phyloP scores from a whole-genome alignment of 257 asterid species.

The Scutellaria baicalensis region DNA sequence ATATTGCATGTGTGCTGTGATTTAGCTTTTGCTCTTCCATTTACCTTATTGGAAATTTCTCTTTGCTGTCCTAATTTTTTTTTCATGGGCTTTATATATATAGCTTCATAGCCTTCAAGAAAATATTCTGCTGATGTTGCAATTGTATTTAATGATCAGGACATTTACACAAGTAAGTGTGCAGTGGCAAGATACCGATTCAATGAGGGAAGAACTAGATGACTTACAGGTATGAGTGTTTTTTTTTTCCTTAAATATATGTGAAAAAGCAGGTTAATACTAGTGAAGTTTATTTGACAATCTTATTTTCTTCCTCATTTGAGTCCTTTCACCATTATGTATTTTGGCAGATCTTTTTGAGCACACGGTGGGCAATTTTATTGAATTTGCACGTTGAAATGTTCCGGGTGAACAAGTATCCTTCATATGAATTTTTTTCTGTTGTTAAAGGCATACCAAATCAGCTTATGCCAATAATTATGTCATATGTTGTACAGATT shows the following conservation, averaged over 20 bases:
- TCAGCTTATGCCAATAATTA: slow-evolving; percentile 7
- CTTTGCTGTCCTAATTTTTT: not conserved
- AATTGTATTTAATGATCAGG: slow-evolving; percentile 39
- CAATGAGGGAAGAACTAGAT: slow-evolving; percentile 98
- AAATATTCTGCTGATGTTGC: slow-evolving; percentile 10
- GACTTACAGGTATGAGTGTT: slow-evolving; percentile 71
- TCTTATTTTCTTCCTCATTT: slow-evolving; percentile 9
- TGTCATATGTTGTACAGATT: not conserved
- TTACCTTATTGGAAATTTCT: not conserved
- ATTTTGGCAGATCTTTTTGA: slow-evolving; percentile 77
- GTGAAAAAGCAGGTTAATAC: not conserved
- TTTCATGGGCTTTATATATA: not conserved
- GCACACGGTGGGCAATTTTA: slow-evolving; percentile 98
- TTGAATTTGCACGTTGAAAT: slow-evolving; percentile 96
- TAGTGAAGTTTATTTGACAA: slow-evolving; percentile 5
- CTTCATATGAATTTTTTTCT: slow-evolving; percentile 22
- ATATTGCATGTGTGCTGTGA: not conserved
- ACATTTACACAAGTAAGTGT: slow-evolving; percentile 98
- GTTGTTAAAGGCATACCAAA: not conserved
- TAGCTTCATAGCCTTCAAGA: not conserved
- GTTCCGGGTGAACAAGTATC: slow-evolving; percentile 99
- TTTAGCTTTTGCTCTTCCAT: slow-evolving; percentile 3
- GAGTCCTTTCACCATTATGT: slow-evolving; percentile 14
- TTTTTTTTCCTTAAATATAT: not conserved
- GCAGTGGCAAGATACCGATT: slow-evolving; percentile 99